Evolutionary conservation across 805 yeast species (phyloP), one percentile per base, ranked within the genome.

Genomic region (Ogataea glucozyma): DNA sequence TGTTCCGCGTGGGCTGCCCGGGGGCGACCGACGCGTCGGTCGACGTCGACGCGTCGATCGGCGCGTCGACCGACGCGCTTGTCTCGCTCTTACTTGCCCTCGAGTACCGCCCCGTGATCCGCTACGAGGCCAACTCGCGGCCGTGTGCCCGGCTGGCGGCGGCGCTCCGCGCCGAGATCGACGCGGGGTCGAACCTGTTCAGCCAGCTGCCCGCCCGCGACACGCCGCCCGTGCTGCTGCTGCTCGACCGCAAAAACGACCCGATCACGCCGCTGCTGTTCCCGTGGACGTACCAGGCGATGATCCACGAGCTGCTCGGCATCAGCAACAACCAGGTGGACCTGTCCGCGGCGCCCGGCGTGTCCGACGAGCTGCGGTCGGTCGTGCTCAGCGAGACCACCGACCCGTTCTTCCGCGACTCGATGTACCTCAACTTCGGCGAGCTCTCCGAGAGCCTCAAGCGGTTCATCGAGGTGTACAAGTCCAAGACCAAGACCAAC

Each of bases 231-330:
- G 56, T 85, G 6, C 65, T 95, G 35, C 63, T 93, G 10, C 70
- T 93, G 2, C 58, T 93, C 36, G 98, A 93, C 63, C 73, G 99
- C 40, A 78, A 81, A 44, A 85, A 79, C 57, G 99, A 93, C 64
- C 97, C 99, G 2, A 71, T 91, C 11, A 91, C 99, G 0, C 97
- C 99, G 1, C 72, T 93, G 22, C 67, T 93, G 37, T 79, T 84
- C 29, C 99, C 98, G 2, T 93, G 99, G 99, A 90, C 99, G 1
- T 93, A 88, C 65, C 98, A 91, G 60, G 86, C 97, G 2, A 91
- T 93, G 98, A 88, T 93, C 13, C 96, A 91, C 61, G 98, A 95
- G 61, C 74, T 89, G 17, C 69, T 93, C 22, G 96, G 91, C 2
- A 86, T 93, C 45, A 68, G 72, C 24, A 84, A 88, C 58, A 91